Evolutionary conservation across 2,329 filamentous ascomycete genomes (phyloP).

Genomic region (Beauveria pseudobassiana): DNA sequence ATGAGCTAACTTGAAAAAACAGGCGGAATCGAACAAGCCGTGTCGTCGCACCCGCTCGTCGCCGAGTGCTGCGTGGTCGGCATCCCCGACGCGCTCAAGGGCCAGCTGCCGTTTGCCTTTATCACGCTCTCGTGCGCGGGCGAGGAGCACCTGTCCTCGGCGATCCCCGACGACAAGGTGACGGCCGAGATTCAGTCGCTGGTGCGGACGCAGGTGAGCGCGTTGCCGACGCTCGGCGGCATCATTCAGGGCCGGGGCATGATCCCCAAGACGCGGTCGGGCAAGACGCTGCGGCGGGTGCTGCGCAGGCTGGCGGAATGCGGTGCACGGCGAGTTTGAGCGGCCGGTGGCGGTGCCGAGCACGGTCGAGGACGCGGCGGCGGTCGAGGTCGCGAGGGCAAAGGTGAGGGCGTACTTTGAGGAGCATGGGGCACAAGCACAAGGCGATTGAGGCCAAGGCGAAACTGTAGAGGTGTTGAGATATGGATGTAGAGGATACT

Average conservation of each 20-base stretch:
- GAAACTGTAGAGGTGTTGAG: constrained; percentile 34
- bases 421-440: constrained; percentile 34
- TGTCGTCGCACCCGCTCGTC: constrained; percentile 70
- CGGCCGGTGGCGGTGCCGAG: constrained; percentile 68
- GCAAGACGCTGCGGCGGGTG: constrained; percentile 80
- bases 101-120: constrained; percentile 87
- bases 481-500: too few relatives aligned
- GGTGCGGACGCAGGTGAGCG: constrained; percentile 74
- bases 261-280: constrained; percentile 88
- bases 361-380: constrained; percentile 74
- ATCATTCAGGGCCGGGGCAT: constrained; percentile 78
- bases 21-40: constrained; percentile 86
- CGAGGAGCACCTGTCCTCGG: constrained; percentile 39
- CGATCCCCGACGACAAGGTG: constrained; percentile 38
- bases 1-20: background rate
- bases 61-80: constrained; percentile 82
- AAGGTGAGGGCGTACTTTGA: constrained; percentile 72
- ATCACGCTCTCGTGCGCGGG: constrained; percentile 45
- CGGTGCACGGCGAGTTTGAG: constrained; percentile 63
- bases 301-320: constrained; percentile 78
- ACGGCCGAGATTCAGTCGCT: constrained; percentile 59
- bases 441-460: constrained; percentile 43
- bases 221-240: constrained; percentile 77
- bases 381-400: constrained; percentile 64
- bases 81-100: constrained; percentile 79